These are phyloP conservation scores for Fusarium circinatum DNA, from an alignment of 2,329 filamentous ascomycete species.

Conservation along the genomic window DNA sequence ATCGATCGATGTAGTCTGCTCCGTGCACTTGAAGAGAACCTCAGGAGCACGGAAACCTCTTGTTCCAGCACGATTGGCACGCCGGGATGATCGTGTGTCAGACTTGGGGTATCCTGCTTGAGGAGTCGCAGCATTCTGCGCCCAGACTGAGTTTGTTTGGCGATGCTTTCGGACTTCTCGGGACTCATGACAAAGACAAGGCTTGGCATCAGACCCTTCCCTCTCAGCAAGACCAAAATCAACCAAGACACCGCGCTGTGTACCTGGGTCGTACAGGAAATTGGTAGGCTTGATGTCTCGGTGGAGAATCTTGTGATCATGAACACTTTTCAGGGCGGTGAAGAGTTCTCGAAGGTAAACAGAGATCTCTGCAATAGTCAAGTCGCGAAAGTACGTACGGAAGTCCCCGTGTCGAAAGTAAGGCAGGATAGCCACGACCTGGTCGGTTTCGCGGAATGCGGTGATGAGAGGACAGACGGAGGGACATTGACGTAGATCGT, in stretches of 20 bases:
- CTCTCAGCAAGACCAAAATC: constrained; percentile 97
- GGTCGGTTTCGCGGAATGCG: constrained; percentile 93
- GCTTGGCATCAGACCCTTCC: constrained; percentile 79
- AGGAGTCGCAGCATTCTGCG: constrained; percentile 59
- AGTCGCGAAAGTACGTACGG: constrained; percentile 90
- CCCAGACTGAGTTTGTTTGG: constrained; percentile 67
- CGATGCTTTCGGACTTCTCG: constrained; percentile 69
- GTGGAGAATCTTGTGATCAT: constrained; percentile 86
- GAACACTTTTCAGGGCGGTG: constrained; percentile 83
- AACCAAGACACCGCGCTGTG: constrained; percentile 89
- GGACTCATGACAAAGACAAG: constrained; percentile 82
- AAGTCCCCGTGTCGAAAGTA: constrained; percentile 98
- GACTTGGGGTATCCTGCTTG: constrained; percentile 85
- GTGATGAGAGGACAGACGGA: constrained; percentile 96
- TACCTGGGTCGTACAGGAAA: constrained; percentile 88
- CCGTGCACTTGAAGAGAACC: constrained; percentile 95
- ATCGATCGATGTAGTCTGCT: constrained; percentile 93
- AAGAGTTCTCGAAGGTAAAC: constrained; percentile 92
- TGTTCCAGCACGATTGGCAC: constrained; percentile 94
- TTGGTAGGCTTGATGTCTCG: constrained; percentile 98
- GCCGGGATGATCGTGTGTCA: constrained; percentile 85
- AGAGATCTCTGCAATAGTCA: constrained; percentile 86
- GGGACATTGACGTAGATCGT: constrained; percentile 83
- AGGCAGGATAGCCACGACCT: constrained; percentile 92
- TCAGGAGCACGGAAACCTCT: constrained; percentile 96